These are phyloP conservation scores for Ganoderma multipileum DNA, from an alignment of 1,284 basidiomycete genomes.

Conservation along the genomic window DNA sequence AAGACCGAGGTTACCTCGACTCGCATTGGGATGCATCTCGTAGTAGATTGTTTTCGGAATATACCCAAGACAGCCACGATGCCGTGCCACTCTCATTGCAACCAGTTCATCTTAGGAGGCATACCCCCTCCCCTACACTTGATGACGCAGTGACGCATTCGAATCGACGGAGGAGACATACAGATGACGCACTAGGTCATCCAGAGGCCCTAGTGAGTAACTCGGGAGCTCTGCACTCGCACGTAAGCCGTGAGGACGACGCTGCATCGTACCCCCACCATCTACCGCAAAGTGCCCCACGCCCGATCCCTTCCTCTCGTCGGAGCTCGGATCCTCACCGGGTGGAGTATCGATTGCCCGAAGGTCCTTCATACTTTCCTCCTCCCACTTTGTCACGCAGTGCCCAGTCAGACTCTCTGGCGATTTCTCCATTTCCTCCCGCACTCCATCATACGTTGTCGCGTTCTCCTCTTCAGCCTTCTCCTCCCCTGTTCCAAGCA, in stretches of 20 bases:
- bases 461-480: conserved; percentile 25
- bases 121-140: conserved; percentile 33
- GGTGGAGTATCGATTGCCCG: conserved; percentile 18
- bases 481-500: conserved; percentile 16
- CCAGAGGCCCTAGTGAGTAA: conserved; percentile 19
- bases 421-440: conserved; percentile 21
- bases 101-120: conserved; percentile 29
- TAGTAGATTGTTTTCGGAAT: conserved; percentile 24
- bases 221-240: conserved; percentile 15
- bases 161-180: conserved; percentile 13
- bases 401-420: conserved; percentile 23
- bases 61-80: conserved; percentile 30
- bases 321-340: conserved; percentile 24
- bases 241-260: conserved; percentile 26
- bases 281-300: conserved; percentile 26
- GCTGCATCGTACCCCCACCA: conserved; percentile 21
- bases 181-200: conserved; percentile 17
- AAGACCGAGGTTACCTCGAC: conserved; percentile 16
- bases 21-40: conserved; percentile 14
- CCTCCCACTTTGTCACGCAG: conserved; percentile 30
- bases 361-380: conserved; percentile 22
- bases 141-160: conserved; percentile 12
- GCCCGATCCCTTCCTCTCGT: conserved; percentile 21
- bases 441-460: conserved; percentile 27
- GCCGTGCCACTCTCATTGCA: conserved; percentile 35